phyloP scores from a whole-genome alignment of 2,329 filamentous ascomycete species.

The Coniella lustricola region DNA sequence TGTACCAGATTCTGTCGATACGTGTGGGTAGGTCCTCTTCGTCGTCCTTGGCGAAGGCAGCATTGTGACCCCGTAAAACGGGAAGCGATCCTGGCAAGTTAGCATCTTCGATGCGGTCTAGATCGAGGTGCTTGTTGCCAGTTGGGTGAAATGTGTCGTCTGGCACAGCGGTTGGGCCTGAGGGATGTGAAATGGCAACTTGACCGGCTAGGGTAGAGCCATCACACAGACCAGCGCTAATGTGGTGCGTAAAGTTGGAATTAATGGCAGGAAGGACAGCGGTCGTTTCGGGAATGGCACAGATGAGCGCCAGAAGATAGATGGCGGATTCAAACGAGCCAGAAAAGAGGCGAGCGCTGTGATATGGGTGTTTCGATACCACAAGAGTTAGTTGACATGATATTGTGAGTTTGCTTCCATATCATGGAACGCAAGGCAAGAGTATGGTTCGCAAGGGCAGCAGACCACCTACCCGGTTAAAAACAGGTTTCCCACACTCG shows the following conservation, averaged over 20 bases:
- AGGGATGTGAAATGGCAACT: slow-evolving; percentile 85
- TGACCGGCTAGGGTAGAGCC: slow-evolving; percentile 80
- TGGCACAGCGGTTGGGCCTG: slow-evolving; percentile 50
- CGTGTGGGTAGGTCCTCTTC: slow-evolving; percentile 70
- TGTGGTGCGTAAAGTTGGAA: slow-evolving; percentile 92
- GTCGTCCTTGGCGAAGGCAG: slow-evolving; percentile 67
- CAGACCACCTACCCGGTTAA: slow-evolving; percentile 60
- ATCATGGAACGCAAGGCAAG: too few relatives aligned
- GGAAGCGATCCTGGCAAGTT: slow-evolving; percentile 77
- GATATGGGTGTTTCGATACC: neutral
- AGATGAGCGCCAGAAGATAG: slow-evolving; percentile 81
- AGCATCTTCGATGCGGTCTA: slow-evolving; percentile 69
- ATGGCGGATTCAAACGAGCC: slow-evolving; percentile 90
- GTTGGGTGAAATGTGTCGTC: slow-evolving; percentile 23
- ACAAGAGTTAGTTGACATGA: neutral
- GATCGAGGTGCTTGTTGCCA: slow-evolving; percentile 39
- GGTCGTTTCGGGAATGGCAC: slow-evolving; percentile 69
- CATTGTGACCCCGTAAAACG: slow-evolving; percentile 71
- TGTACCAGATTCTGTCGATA: slow-evolving; percentile 87
- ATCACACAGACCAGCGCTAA: slow-evolving; percentile 72
- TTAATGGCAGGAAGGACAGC: slow-evolving; percentile 85
- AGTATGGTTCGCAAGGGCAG: too few relatives aligned
- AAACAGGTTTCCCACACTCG: slow-evolving; percentile 73
- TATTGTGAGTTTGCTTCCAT: too few relatives aligned
- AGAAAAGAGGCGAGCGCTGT: slow-evolving; percentile 71